phyloP scores from a whole-genome alignment of 2,329 filamentous ascomycete genomes.

The Cercospora berteroae region DNA sequence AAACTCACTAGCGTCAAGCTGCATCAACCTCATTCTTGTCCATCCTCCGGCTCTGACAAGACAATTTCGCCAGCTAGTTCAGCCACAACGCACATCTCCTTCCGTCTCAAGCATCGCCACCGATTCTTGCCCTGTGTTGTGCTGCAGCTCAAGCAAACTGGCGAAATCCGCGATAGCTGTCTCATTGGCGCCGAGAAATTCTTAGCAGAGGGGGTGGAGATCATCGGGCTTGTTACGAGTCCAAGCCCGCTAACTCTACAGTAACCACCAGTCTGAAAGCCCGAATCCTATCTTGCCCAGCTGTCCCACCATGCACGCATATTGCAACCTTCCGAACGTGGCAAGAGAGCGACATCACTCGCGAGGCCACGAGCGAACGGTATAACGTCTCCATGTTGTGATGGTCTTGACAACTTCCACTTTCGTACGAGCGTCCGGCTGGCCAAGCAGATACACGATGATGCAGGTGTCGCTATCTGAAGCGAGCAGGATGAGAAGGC shows the following conservation, averaged over 20 bases:
- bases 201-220: neutral
- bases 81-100: neutral
- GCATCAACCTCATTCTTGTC: neutral
- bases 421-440: neutral
- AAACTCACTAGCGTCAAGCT: constrained; percentile 3
- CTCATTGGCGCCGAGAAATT: constrained; percentile 8
- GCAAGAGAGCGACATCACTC: constrained; percentile 6
- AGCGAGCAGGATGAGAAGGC: neutral
- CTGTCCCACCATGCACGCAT: constrained; percentile 3
- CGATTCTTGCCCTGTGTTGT: neutral
- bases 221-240: constrained; percentile 6
- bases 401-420: constrained; percentile 3
- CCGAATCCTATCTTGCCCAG: constrained; percentile 1
- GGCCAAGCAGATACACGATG: constrained; percentile 8
- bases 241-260: constrained; percentile 4
- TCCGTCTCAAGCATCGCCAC: constrained; percentile 5
- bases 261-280: neutral
- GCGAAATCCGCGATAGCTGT: constrained; percentile 4
- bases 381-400: neutral
- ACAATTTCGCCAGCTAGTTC: neutral
- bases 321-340: constrained; percentile 9
- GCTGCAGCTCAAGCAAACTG: constrained; percentile 8
- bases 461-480: neutral
- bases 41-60: neutral
- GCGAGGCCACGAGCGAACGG: constrained; percentile 2